Evolutionary conservation across 352 stramenopile genomes (phyloP).

Genomic region (Phytophthora fragariae): DNA sequence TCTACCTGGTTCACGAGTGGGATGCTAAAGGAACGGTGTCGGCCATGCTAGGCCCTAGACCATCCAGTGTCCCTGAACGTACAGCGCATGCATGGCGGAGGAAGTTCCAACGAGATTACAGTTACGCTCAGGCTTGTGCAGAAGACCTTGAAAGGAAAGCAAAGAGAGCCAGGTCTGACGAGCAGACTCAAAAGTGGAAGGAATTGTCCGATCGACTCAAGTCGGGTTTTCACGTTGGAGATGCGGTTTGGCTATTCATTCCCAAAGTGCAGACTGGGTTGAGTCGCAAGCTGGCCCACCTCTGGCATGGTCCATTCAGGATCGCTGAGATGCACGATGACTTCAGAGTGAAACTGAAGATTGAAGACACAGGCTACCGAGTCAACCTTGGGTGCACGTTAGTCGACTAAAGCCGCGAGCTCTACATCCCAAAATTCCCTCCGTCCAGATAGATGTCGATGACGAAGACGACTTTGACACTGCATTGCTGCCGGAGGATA

Average conservation of each 20-base stretch:
- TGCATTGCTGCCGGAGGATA: no score
- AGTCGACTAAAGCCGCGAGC: neutral
- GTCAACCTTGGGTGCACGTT: conserved; percentile 5
- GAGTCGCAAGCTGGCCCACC: neutral
- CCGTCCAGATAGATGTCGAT: no score
- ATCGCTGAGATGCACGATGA: neutral
- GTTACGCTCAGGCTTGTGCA: conserved; percentile 5
- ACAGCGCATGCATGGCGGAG: conserved; percentile 4
- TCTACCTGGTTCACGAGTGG: conserved; percentile 29
- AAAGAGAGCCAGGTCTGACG: neutral
- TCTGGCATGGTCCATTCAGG: conserved; percentile 13
- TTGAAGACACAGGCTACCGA: neutral
- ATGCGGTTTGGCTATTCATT: conserved; percentile 3
- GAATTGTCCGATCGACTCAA: neutral
- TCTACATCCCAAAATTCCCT: no score
- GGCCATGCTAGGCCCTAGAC: neutral
- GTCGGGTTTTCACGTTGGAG: neutral
- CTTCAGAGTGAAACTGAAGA: neutral
- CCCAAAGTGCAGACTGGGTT: neutral
- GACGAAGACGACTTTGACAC: no score
- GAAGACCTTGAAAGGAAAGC: conserved; percentile 8
- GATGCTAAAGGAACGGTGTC: conserved; percentile 11
- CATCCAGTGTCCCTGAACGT: neutral
- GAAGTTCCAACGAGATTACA: conserved; percentile 1
- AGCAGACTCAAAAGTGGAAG: neutral